Evolutionary conservation across 306 rosid genomes (phyloP), one percentile per base, ranked within the genome.

Genomic region (Styphnolobium japonicum): DNA sequence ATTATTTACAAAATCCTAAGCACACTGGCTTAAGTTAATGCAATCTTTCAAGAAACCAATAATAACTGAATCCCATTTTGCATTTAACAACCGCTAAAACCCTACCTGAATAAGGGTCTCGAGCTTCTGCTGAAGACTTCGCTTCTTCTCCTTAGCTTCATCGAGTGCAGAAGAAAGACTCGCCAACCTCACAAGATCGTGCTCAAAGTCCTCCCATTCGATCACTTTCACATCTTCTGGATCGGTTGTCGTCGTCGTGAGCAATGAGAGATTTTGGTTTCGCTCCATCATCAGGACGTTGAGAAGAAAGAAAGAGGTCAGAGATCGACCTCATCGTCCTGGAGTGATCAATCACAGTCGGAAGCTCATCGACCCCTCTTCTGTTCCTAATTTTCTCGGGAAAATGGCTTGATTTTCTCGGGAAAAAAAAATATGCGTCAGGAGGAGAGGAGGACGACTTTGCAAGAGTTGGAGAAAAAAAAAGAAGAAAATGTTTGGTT

Each of bases 121-220:
- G 56, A 96, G 98, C 79, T 88, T 89, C 36, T 58, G 76, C n/a
- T 87, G 85, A 53, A 93, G 93, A 66, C 14, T 74, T n/a, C 66
- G 85, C 42, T 90, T 93, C 78, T 89, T 93, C 53, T 89, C 84
- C 36, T 83, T 87, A 51, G 96, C 87, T 75, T 89, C 85, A 19
- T 66, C 42, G 64, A 95, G 86, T 2, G 98, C 98, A 55, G 91
- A 84, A 73, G 99, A 93, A 19, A 96, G 94, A 83, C 99, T 96
- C 77, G 91, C 77, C 10, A 93, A 62, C 86, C 91, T 81, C 1
- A 94, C 98, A 49, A 93, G 92, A 75, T 93, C 97, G 31, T 90
- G 94, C 78, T 95, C 91, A 78, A 88, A 91, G 46, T 91, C 98
- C 80, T 93, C 98, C 97, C 99, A 95, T 79, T 90, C 82, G 43